phyloP scores from a whole-genome alignment of 805 yeast species.

The Candida sphagnicola region DNA sequence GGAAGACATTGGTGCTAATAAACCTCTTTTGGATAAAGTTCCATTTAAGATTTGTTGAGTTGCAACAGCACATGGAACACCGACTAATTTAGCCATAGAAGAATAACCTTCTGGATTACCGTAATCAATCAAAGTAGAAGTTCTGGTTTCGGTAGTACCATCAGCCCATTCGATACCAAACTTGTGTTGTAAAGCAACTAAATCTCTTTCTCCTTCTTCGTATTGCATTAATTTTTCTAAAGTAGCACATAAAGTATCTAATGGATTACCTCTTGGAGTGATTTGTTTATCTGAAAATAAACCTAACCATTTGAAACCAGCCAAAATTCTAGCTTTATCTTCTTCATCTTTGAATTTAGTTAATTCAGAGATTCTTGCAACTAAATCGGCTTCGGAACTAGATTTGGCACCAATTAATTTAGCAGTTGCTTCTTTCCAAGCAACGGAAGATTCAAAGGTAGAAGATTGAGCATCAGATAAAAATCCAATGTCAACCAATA shows the following conservation, averaged over 20 bases:
- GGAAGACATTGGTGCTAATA: slow-evolving; percentile 89
- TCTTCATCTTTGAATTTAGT: slow-evolving; percentile 77
- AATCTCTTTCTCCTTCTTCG: slow-evolving; percentile 91
- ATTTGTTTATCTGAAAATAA: slow-evolving; percentile 72
- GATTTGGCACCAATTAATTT: slow-evolving; percentile 72
- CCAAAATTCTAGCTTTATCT: slow-evolving; percentile 80
- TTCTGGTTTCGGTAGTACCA: slow-evolving; percentile 86
- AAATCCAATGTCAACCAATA: slow-evolving; percentile 89
- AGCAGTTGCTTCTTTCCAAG: slow-evolving; percentile 90
- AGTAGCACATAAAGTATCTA: slow-evolving; percentile 96
- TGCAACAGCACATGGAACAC: slow-evolving; percentile 98
- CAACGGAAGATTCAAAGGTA: slow-evolving; percentile 48
- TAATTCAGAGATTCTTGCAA: slow-evolving; percentile 69
- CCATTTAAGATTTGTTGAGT: slow-evolving; percentile 82
- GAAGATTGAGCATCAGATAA: slow-evolving; percentile 71
- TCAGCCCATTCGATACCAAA: slow-evolving; percentile 97
- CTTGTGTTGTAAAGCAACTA: slow-evolving; percentile 94
- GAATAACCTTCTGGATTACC: slow-evolving; percentile 88
- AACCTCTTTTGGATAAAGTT: slow-evolving; percentile 66
- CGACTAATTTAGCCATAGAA: slow-evolving; percentile 97
- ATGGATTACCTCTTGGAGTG: slow-evolving; percentile 88
- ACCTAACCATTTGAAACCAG: slow-evolving; percentile 93
- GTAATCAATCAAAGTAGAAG: slow-evolving; percentile 91
- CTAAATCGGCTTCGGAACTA: slow-evolving; percentile 64
- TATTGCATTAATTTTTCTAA: slow-evolving; percentile 95